Evolutionary conservation across 2,329 filamentous ascomycete genomes (phyloP), one percentile per base, ranked within the genome.

Genomic region (Neonectria punicea): DNA sequence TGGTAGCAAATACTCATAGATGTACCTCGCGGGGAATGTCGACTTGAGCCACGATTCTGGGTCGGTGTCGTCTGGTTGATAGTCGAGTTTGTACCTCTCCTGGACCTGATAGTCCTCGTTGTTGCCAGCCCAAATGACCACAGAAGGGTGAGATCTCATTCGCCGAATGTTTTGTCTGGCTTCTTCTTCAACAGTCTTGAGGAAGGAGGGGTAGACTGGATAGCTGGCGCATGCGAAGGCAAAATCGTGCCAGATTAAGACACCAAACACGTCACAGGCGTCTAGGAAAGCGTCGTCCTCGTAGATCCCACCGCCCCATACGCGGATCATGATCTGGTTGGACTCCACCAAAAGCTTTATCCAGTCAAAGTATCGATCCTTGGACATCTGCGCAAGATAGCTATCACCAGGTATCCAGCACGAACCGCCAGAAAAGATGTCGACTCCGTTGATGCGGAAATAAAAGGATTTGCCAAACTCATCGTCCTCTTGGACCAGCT

Each of bases 331-430:
- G 41, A 70, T 53, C 53, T 75, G 73, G 41, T 75, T 74, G 11
- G 60, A 63, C 3, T 68, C 91, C 90, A 66, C 92, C 89, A 16
- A 89, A 85, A 92, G 83, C 76, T 89, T 85, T 13, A 93, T 81
- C 91, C 91, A 93, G 72, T 89, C 87, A 61, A 84, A 80, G 75
- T 93, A 93, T 49, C 84, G 86, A 62, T 89, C 82, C 41, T 82
- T 80, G 32, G 82, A 84, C 58, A 93, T 89, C 9, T 90, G 85
- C 0, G 91, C 89, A n/a, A 92, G 86, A 74, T 93, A 93, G 72
- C 87, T 92, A 74, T 94, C 91, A 2, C 90, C 91, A 0, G 92
- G 92, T 67, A 94, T 93, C 92, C 92, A 94, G 77, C 93, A 87
- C 59, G 90, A 92, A 14, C 92, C 92, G 28, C 91, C 91, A 62